Evolutionary conservation across 2,329 filamentous ascomycete species (phyloP).

Genomic region (Calonectria honghensis): DNA sequence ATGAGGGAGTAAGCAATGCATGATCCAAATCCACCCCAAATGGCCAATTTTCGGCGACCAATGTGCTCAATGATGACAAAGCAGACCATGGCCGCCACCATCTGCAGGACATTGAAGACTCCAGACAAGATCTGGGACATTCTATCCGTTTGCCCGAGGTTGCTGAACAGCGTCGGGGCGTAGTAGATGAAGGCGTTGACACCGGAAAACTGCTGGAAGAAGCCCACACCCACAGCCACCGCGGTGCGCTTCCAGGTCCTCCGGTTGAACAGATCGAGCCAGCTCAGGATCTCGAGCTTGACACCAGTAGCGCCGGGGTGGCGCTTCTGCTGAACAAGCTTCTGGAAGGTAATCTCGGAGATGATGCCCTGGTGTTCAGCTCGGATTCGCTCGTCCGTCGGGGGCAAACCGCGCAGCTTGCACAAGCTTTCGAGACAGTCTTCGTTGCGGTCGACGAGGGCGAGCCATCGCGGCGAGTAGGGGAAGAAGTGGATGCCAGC

Average conservation of each 20-base stretch:
- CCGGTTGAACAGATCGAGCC: slow-evolving; percentile 68
- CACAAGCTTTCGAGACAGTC: slow-evolving; percentile 61
- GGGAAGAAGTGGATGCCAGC: slow-evolving; percentile 66
- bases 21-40: slow-evolving; percentile 70
- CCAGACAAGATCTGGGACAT: slow-evolving; percentile 63
- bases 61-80: slow-evolving; percentile 63
- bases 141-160: slow-evolving; percentile 27
- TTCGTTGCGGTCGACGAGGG: slow-evolving; percentile 60
- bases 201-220: slow-evolving; percentile 42
- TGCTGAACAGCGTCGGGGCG: slow-evolving; percentile 60
- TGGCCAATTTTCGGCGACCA: slow-evolving; percentile 65
- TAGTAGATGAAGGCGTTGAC: slow-evolving; percentile 66
- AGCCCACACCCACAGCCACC: slow-evolving; percentile 28
- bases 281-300: slow-evolving; percentile 66
- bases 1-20: slow-evolving; percentile 70
- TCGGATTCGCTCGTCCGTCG: slow-evolving; percentile 64
- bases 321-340: slow-evolving; percentile 44
- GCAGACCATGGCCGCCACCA: slow-evolving; percentile 59
- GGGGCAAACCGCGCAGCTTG: slow-evolving; percentile 63
- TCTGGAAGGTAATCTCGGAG: slow-evolving; percentile 67
- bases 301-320: slow-evolving; percentile 53
- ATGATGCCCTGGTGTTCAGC: slow-evolving; percentile 69
- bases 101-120: slow-evolving; percentile 64
- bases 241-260: slow-evolving; percentile 33
- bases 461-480: slow-evolving; percentile 67